phyloP scores from a whole-genome alignment of 371 early-diverging fungal genomes.

The Funneliformis caledonium region DNA sequence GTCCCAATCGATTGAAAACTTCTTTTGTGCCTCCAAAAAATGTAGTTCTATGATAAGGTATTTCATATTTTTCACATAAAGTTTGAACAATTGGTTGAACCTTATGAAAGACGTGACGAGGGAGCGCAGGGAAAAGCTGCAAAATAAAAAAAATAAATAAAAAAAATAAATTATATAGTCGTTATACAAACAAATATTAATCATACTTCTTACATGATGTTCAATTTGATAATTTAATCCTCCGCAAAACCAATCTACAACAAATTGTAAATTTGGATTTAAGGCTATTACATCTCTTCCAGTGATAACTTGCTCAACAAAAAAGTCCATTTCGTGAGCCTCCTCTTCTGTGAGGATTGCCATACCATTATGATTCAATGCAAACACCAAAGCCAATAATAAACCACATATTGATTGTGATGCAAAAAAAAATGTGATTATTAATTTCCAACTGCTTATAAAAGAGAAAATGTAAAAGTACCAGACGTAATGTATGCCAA shows the following conservation, averaged over 20 bases:
- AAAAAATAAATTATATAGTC: neutral
- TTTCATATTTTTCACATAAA: slow-evolving; percentile 74
- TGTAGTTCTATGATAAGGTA: slow-evolving; percentile 73
- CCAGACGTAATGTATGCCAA: slow-evolving; percentile 75
- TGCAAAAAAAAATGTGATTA: slow-evolving; percentile 67
- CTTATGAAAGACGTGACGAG: slow-evolving; percentile 73
- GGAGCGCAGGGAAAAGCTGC: slow-evolving; percentile 80
- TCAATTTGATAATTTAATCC: slow-evolving; percentile 88
- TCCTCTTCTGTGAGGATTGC: slow-evolving; percentile 76
- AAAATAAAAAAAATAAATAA: neutral
- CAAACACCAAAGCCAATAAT: slow-evolving; percentile 78
- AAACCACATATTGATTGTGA: slow-evolving; percentile 81
- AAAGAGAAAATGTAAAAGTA: slow-evolving; percentile 64
- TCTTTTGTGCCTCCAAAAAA: slow-evolving; percentile 75
- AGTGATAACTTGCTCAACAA: slow-evolving; percentile 77
- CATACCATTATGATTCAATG: slow-evolving; percentile 91
- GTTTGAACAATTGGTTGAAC: slow-evolving; percentile 68
- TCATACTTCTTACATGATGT: slow-evolving; percentile 59
- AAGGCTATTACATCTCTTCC: slow-evolving; percentile 74
- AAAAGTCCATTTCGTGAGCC: slow-evolving; percentile 76
- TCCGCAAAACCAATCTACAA: slow-evolving; percentile 82
- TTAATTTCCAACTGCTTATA: slow-evolving; percentile 55
- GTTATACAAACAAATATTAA: neutral
- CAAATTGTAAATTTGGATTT: slow-evolving; percentile 52
- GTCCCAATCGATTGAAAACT: slow-evolving; percentile 68